Percentiles rank a stretch among this genome's conserved stretches.
Evolutionary conservation across 345 rosid species (phyloP).

Genomic region (Citrus unshiu): DNA sequence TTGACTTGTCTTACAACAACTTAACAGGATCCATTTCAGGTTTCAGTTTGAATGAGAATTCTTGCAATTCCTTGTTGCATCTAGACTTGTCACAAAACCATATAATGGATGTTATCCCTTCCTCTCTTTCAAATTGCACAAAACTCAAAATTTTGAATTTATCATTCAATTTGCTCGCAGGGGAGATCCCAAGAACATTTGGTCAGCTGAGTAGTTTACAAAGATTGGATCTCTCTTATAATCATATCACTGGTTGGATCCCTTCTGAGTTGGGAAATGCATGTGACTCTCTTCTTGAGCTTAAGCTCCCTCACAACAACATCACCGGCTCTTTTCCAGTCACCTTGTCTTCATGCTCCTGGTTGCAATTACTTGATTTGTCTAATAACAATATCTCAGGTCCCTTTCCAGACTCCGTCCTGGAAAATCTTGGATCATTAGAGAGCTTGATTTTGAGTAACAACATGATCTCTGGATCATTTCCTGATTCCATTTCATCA

Average conservation of each 20-base stretch:
- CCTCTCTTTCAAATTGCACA: slow-evolving; percentile 67
- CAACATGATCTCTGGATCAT: slow-evolving; percentile 66
- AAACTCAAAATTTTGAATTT: slow-evolving; percentile 60
- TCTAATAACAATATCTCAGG: slow-evolving; percentile 91
- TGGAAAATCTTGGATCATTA: slow-evolving; percentile 49
- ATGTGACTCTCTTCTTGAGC: slow-evolving; percentile 58
- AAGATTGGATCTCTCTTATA: slow-evolving; percentile 71
- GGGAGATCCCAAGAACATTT: slow-evolving; percentile 61
- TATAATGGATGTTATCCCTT: slow-evolving; percentile 52
- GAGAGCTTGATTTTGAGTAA: slow-evolving; percentile 64
- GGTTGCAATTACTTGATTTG: slow-evolving; percentile 65
- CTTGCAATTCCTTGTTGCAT: slow-evolving; percentile 58
- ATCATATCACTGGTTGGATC: slow-evolving; percentile 77
- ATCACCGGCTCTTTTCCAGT: slow-evolving; percentile 69
- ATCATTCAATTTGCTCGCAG: slow-evolving; percentile 56
- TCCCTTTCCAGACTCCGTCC: slow-evolving; percentile 59
- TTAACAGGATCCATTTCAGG: slow-evolving; percentile 79
- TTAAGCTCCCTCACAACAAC: slow-evolving; percentile 71
- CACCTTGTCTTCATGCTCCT: slow-evolving; percentile 63
- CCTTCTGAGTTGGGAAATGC: slow-evolving; percentile 70
- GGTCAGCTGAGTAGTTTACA: slow-evolving; percentile 59
- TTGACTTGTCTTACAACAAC: slow-evolving; percentile 82
- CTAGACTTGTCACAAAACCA: slow-evolving; percentile 73
- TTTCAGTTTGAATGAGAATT: slow-evolving; percentile 37
- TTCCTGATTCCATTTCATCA: slow-evolving; percentile 64